Evolutionary conservation across 495 filamentous ascomycete genomes (phyloP).

Genomic region (Aspergillus carlsbadensis): DNA sequence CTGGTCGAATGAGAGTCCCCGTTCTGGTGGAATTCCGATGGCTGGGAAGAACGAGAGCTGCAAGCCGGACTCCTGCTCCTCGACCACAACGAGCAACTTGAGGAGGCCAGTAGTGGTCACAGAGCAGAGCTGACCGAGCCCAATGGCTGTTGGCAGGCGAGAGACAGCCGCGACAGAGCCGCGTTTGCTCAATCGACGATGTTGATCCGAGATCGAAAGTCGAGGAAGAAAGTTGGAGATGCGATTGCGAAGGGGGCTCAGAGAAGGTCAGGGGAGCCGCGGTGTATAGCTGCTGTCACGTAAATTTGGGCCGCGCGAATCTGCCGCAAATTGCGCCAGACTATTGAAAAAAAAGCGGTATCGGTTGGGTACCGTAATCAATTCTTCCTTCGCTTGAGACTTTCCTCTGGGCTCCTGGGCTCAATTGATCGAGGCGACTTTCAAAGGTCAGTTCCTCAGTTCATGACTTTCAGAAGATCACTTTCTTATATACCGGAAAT

Average conservation of each 20-base stretch:
- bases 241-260: conserved; percentile 2
- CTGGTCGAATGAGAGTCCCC: conserved; percentile 27
- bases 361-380: background rate
- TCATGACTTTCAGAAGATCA: background rate
- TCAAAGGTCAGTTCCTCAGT: background rate
- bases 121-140: conserved; percentile 15
- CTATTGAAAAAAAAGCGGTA: background rate
- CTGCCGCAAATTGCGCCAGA: background rate
- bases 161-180: background rate
- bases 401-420: background rate
- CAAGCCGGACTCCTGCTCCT: conserved; percentile 13
- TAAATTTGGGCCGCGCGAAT: conserved; percentile 7
- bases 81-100: conserved; percentile 26
- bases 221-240: background rate
- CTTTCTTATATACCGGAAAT: background rate
- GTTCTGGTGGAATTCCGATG: conserved; percentile 26
- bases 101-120: conserved; percentile 21
- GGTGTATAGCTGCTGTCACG: conserved; percentile 1
- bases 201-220: conserved; percentile 3
- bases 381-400: background rate
- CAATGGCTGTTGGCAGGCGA: conserved; percentile 18
- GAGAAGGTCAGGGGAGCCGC: background rate
- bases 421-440: background rate
- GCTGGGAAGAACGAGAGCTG: conserved; percentile 22
- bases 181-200: conserved; percentile 4